These are phyloP conservation scores for Gloeostereum incarnatum DNA, from an alignment of 768 basidiomycete genomes.

Conservation along the genomic window DNA sequence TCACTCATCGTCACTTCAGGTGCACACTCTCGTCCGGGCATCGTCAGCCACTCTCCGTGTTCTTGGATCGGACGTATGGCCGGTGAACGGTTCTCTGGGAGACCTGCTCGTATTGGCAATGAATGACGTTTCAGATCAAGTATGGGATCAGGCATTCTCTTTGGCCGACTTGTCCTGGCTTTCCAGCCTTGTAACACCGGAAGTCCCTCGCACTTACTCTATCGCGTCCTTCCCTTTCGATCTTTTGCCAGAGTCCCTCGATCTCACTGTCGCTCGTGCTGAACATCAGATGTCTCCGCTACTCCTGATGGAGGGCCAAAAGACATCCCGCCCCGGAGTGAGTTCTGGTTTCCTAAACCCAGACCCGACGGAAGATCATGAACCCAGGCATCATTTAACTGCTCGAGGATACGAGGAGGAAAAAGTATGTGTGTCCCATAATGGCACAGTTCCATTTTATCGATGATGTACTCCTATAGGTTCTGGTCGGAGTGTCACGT, in stretches of 20 bases:
- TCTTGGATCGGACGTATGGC: conserved; percentile 1
- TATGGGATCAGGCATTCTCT: conserved; percentile 1
- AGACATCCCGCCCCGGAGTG: background rate
- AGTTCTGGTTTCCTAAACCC: conserved; percentile 1
- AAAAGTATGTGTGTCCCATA: too few relatives aligned
- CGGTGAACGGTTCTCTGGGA: conserved; percentile 2
- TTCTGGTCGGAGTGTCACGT: conserved; percentile 1
- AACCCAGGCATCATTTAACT: background rate
- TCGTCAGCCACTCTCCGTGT: background rate
- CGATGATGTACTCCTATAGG: background rate
- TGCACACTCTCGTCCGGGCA: background rate
- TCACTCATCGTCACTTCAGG: background rate
- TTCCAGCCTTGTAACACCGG: background rate
- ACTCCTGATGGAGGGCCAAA: background rate
- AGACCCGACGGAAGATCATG: background rate
- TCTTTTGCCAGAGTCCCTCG: background rate
- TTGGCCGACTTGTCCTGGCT: conserved; percentile 2
- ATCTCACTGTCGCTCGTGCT: conserved; percentile 1
- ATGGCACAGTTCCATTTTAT: too few relatives aligned
- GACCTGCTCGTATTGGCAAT: background rate
- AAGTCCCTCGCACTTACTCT: conserved; percentile 3
- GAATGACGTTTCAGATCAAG: background rate
- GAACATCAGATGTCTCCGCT: background rate
- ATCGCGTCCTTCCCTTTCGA: conserved; percentile 3
- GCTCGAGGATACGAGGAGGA: background rate